These are phyloP conservation scores for Chaetomium sp. DNA, from an alignment of 2,329 filamentous ascomycete species.

Conservation along the genomic window DNA sequence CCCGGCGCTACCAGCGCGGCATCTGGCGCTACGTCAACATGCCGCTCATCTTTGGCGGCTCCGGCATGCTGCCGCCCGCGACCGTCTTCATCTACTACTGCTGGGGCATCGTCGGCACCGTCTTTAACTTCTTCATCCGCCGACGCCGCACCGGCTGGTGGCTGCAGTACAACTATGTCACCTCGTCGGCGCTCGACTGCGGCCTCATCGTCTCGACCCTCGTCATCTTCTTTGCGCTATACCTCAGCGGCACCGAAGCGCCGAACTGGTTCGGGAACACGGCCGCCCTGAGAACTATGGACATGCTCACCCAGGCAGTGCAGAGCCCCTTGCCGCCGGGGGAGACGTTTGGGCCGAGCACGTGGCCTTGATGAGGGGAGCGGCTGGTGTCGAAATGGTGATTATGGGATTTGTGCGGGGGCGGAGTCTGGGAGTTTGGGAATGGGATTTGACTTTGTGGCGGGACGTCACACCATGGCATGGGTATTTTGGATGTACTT, in stretches of 20 bases:
- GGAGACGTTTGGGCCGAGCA: constrained; percentile 53
- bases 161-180: constrained; percentile 77
- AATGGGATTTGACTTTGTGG: constrained; percentile 11
- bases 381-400: background rate
- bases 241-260: constrained; percentile 57
- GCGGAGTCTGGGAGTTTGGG: constrained; percentile 14
- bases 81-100: constrained; percentile 71
- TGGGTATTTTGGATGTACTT: constrained; percentile 8
- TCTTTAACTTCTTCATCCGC: constrained; percentile 70
- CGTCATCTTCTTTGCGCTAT: constrained; percentile 69
- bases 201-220: constrained; percentile 68
- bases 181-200: constrained; percentile 70
- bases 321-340: constrained; percentile 46
- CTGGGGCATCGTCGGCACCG: constrained; percentile 67
- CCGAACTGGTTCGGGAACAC: constrained; percentile 67
- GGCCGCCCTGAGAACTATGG: constrained; percentile 50
- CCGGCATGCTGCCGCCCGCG: constrained; percentile 66
- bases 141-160: constrained; percentile 71
- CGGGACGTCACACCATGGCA: background rate
- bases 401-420: background rate
- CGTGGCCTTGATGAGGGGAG: constrained; percentile 29
- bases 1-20: constrained; percentile 62
- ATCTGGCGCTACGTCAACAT: constrained; percentile 67
- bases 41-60: constrained; percentile 69
- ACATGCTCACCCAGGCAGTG: constrained; percentile 49